Evolutionary conservation across 805 yeast genomes (phyloP).

Genomic region (Babjeviella inositovora): DNA sequence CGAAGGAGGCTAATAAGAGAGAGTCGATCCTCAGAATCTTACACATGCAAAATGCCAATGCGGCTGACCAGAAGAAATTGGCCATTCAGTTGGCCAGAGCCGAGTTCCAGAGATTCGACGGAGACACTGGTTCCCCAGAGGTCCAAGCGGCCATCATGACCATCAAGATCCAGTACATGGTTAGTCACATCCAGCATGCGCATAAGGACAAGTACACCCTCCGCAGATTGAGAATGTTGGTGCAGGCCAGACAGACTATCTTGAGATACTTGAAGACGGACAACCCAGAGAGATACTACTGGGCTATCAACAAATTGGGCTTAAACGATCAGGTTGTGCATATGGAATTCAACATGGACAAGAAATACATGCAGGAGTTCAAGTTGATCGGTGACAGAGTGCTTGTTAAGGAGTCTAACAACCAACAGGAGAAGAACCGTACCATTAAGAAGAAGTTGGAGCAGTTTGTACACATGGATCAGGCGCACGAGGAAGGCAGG

Average conservation of each 20-base stretch:
- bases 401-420: conserved; percentile 39
- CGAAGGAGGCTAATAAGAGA: conserved; percentile 39
- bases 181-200: conserved; percentile 48
- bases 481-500: no score
- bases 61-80: conserved; percentile 35
- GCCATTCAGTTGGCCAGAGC: conserved; percentile 50
- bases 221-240: conserved; percentile 63
- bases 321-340: conserved; percentile 65
- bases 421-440: conserved; percentile 26
- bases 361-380: conserved; percentile 63
- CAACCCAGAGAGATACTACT: conserved; percentile 68
- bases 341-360: conserved; percentile 70
- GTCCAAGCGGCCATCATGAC: conserved; percentile 91
- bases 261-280: conserved; percentile 70
- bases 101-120: conserved; percentile 73
- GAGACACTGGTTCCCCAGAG: conserved; percentile 91
- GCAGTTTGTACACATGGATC: no score
- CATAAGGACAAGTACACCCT: conserved; percentile 57
- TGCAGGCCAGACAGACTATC: conserved; percentile 77
- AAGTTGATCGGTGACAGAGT: conserved; percentile 64
- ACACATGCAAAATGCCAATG: conserved; percentile 54
- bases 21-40: conserved; percentile 59
- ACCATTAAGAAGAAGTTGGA: no score
- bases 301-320: conserved; percentile 80
- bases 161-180: conserved; percentile 60